Base-by-base conservation (phyloP, 2,329 filamentous ascomycete species). In the Cadophora gregata region DNA sequence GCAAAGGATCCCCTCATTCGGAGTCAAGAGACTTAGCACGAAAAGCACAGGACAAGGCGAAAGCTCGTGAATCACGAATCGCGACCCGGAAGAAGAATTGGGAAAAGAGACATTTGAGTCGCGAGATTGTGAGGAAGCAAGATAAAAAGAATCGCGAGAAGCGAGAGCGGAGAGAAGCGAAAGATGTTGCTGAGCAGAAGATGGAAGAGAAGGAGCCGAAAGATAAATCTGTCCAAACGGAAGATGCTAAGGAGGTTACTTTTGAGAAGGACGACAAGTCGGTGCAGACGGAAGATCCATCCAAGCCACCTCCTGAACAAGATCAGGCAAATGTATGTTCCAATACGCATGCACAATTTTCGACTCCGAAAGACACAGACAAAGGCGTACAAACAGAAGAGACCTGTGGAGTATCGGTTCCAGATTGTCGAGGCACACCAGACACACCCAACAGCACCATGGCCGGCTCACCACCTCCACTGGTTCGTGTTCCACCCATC, bases 1-100 rank as follows among this genome's bases (percentile, higher is more conserved):
- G 81, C 77, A 88, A 88, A 75, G 86, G 84, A 1, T 80, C 82
- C 59, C 78, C 80, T 0, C 82, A 86, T 63, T 77, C 85, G 70
- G 80, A 85, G 63, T 82, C 83, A 69, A 81, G 85, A 1, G 77
- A 80, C 25, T 81, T 83, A 68, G 80, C 85, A 42, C 66, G 69
- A 21, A 72, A 70, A 36, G 50, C 48, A 7, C 56, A 62, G 8
- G 72, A 76, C 36, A 76, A 73, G 36, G 63, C 68, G 16, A 73
- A 74, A 42, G 74, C 74, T 9, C 62, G 70, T 56, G 71, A 73
- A 27, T 77, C 82, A 27, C 82, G 85, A 74, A 81, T 83, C 72
- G 74, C 72, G 79, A 81, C 65, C 80, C 84, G 65, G 0, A 84
- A 81, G 56, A 75, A 77, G n/a, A 78, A 81, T 68, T 86, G 85